phyloP scores from a whole-genome alignment of 768 basidiomycete genomes.

The Leccinum uliginosum region DNA sequence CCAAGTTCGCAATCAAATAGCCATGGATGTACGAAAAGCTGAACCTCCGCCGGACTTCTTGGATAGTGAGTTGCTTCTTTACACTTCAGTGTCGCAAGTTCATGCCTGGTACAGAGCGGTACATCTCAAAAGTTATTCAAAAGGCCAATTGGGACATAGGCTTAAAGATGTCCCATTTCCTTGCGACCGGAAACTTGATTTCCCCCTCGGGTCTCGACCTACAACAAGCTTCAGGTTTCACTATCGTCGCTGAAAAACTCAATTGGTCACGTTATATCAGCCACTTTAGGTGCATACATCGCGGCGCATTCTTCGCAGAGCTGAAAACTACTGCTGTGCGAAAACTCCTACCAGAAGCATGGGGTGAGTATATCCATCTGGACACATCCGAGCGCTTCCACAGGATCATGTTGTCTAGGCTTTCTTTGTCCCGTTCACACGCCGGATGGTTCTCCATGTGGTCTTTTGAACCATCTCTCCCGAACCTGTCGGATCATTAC shows the following conservation, averaged over 20 bases:
- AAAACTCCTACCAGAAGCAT: constrained; percentile 94
- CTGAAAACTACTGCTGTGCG: constrained; percentile 97
- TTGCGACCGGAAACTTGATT: constrained; percentile 94
- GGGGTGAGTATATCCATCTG: constrained; percentile 57
- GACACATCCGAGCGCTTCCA: constrained; percentile 1
- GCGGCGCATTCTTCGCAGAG: constrained; percentile 98
- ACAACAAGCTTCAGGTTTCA: constrained; percentile 97
- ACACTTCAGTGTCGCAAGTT: constrained; percentile 1
- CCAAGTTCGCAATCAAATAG: constrained; percentile 64
- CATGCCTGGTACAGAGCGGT: constrained; percentile 52
- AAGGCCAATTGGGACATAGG: constrained; percentile 93
- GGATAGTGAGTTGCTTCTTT: constrained; percentile 56
- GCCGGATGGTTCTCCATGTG: constrained; percentile 96
- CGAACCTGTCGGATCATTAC: constrained; percentile 92
- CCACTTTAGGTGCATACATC: constrained; percentile 97
- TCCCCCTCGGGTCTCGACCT: constrained; percentile 95
- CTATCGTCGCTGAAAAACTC: constrained; percentile 96
- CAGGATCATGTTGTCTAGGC: constrained; percentile 41
- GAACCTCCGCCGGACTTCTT: constrained; percentile 78
- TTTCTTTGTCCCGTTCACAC: constrained; percentile 99
- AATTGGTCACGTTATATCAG: constrained; percentile 99
- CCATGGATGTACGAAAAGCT: constrained; percentile 70
- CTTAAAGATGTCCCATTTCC: constrained; percentile 83
- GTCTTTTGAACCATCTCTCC: constrained; percentile 94
- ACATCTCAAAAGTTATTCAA: constrained; percentile 68